Evolutionary conservation across 257 asterid species (phyloP), one percentile per base, ranked within the genome.

Genomic region (Ilex asprella): DNA sequence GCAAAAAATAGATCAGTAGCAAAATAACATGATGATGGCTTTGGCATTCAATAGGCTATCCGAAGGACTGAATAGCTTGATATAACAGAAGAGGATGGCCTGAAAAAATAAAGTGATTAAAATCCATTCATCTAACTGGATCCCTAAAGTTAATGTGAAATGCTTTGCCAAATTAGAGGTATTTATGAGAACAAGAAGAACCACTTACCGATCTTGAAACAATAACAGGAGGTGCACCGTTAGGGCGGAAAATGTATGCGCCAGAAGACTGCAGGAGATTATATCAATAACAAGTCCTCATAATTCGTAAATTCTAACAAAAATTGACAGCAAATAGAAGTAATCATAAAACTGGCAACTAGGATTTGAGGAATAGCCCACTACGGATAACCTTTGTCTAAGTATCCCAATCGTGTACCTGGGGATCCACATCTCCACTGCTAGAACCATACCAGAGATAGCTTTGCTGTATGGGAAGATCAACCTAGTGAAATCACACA

Each of bases 201-300:
- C 10, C 31, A 72, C 87, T 77, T 68, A 89, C 97, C 56, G 88
- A 81, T 80, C 86, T 73, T 16, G 95, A 78, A 59, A 78, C 92
- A 66, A 83, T 66, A 27, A 73, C 53, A 16, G 94, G 88, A 65
- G 80, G 65, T 11, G 83, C 61, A 64, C 78, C 84, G 66, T 75
- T 68, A 15, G 97, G 97, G 31, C 88, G 84, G 78, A 90, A 90
- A 76, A 90, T 85, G 68, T 90, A 87, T n/a, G 97, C 95, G 62
- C 97, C 95, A 65, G 97, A 87, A 63, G 73, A 8, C 95, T 89
- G 80, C 70, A 61, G 29, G 32, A 66, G 62, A 56, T 14, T 62
- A 61, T 58, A 58, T n/a, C 32, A 47, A 62, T 65, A 61, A 65
- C 69, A 50, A 50, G n/a, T 46, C 4, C 3, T 2, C 52, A 46